A percentile compares a stretch with the other conserved stretches of the same genome.
Conservation (phyloP, 176 grass and related monocot species). For the Tillandsia leiboldiana region DNA sequence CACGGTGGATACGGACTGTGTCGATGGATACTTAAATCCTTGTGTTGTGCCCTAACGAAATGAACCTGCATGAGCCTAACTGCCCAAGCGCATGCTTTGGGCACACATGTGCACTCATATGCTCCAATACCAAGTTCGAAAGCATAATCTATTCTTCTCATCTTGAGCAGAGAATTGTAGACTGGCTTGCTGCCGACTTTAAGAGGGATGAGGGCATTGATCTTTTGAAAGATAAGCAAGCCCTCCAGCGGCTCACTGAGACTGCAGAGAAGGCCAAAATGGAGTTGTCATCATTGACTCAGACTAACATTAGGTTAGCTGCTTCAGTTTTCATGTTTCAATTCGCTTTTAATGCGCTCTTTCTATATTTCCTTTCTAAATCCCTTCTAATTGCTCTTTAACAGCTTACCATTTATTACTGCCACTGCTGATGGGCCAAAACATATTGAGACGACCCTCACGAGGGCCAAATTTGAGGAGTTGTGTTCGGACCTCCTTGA, state of each 20-base stretch:
- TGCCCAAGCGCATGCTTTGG: neutral
- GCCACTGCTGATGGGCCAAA: conserved; percentile 91
- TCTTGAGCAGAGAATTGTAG: conserved; percentile 70
- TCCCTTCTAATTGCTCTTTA: conserved; percentile 8
- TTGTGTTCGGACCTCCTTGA: conserved; percentile 88
- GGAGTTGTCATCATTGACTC: conserved; percentile 82
- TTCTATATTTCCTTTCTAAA: neutral
- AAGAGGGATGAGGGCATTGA: conserved; percentile 95
- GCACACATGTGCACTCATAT: neutral
- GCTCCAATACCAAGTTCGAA: neutral
- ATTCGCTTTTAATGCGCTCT: neutral
- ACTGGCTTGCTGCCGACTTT: conserved; percentile 85
- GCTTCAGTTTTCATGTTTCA: neutral
- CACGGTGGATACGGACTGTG: too few relatives aligned
- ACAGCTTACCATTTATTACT: conserved; percentile 88
- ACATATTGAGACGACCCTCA: conserved; percentile 79
- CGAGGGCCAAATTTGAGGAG: conserved; percentile 96
- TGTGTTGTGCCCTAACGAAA: neutral
- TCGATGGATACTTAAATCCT: too few relatives aligned
- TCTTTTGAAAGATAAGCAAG: conserved; percentile 97
- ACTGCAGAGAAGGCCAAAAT: conserved; percentile 97
- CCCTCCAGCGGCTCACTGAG: conserved; percentile 89
- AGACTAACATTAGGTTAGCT: conserved; percentile 85
- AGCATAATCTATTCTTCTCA: neutral
- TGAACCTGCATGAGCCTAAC: neutral